Percentiles rank a stretch among this genome's conserved stretches.
These are phyloP conservation scores for Candida montana DNA, from an alignment of 805 yeast genomes.

Conservation along the genomic window DNA sequence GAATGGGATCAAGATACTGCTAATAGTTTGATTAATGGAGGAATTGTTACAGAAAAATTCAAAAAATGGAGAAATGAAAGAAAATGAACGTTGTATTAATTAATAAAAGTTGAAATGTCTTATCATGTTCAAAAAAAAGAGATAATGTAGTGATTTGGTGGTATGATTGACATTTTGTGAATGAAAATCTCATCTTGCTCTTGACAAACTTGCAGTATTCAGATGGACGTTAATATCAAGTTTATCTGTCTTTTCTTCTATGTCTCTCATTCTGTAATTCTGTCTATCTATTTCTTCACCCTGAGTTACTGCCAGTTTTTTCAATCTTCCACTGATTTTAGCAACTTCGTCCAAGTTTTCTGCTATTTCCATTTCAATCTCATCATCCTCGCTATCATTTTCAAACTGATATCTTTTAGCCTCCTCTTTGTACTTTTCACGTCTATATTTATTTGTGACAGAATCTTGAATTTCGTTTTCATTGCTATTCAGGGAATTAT, in stretches of 20 bases:
- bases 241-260: slow-evolving; percentile 80
- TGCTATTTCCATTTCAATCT: slow-evolving; percentile 83
- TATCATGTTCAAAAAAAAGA: neutral
- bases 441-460: slow-evolving; percentile 31
- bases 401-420: slow-evolving; percentile 77
- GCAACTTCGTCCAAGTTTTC: slow-evolving; percentile 75
- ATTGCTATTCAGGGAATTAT: slow-evolving; percentile 43
- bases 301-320: slow-evolving; percentile 64
- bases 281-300: slow-evolving; percentile 77
- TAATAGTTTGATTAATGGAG: slow-evolving; percentile 33
- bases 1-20: slow-evolving; percentile 39
- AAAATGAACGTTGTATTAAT: neutral
- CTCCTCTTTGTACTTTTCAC: slow-evolving; percentile 35
- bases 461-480: slow-evolving; percentile 32
- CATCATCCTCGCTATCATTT: slow-evolving; percentile 89
- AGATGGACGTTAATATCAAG: slow-evolving; percentile 80
- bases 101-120: no score
- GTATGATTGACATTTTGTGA: no score
- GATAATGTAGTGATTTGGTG: neutral
- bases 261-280: slow-evolving; percentile 62
- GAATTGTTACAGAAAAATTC: slow-evolving; percentile 45
- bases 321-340: slow-evolving; percentile 62
- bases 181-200: slow-evolving; percentile 24
- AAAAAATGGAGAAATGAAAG: slow-evolving; percentile 43
- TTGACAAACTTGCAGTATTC: slow-evolving; percentile 63